Conservation (phyloP, 805 yeast species). For the Kregervanrija fluxuum region DNA sequence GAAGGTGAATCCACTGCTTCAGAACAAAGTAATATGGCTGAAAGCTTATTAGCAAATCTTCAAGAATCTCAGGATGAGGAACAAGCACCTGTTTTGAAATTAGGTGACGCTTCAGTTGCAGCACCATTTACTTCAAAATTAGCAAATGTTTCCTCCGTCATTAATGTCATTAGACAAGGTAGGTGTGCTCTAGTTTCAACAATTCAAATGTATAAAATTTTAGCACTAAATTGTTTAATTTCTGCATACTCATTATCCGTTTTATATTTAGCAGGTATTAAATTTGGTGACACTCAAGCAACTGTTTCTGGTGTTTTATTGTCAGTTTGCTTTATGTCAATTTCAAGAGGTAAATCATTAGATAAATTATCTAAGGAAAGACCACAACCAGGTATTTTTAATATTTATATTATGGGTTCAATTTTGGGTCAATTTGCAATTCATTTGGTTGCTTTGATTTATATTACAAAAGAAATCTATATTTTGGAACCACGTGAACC, state of each 20-base stretch:
- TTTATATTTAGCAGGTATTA: constrained; percentile 92
- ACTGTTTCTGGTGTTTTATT: constrained; percentile 89
- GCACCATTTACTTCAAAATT: constrained; percentile 97
- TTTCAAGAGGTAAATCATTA: constrained; percentile 88
- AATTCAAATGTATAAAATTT: constrained; percentile 96
- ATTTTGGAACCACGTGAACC: constrained; percentile 89
- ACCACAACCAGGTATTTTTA: constrained; percentile 97
- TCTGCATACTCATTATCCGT: constrained; percentile 94
- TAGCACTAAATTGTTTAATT: constrained; percentile 94
- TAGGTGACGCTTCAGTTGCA: constrained; percentile 98
- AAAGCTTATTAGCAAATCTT: constrained; percentile 50
- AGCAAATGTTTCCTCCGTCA: constrained; percentile 85
- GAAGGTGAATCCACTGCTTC: constrained; percentile 30
- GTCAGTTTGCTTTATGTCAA: constrained; percentile 90
- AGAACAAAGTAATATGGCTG: constrained; percentile 37
- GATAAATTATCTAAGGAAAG: constrained; percentile 86
- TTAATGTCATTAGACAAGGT: constrained; percentile 93
- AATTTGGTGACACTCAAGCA: constrained; percentile 97
- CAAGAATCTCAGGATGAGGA: constrained; percentile 52
- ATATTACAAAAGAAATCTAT: constrained; percentile 78
- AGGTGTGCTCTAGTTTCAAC: constrained; percentile 96
- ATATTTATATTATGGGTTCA: constrained; percentile 94
- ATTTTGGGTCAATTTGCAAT: constrained; percentile 94
- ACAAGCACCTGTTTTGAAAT: constrained; percentile 87
- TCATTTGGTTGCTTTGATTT: constrained; percentile 76